Conservation (phyloP, 768 basidiomycete species). For the Myochromella boudieri region DNA sequence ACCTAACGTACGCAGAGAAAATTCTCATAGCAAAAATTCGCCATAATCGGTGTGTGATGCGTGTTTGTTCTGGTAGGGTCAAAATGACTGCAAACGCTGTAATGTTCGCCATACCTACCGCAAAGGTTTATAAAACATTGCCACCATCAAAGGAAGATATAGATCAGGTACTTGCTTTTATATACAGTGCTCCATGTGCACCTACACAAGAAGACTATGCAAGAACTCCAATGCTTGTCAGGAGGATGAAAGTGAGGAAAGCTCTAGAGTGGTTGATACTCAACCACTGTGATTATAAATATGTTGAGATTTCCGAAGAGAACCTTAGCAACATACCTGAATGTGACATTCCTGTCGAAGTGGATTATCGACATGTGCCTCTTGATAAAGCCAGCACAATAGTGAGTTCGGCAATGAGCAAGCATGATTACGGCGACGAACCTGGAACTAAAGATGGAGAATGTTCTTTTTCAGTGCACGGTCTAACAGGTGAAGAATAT, state of each 20-base stretch:
- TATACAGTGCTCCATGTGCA: conserved; percentile 27
- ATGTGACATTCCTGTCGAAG: conserved; percentile 23
- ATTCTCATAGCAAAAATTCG: conserved; percentile 23
- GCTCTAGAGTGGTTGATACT: conserved; percentile 36
- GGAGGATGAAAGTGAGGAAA: not conserved
- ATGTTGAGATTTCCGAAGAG: conserved; percentile 27
- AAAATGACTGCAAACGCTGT: conserved; percentile 31
- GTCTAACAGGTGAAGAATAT: conserved; percentile 9
- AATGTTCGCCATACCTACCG: conserved; percentile 23
- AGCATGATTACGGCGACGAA: conserved; percentile 24
- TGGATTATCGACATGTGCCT: conserved; percentile 12
- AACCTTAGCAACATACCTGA: conserved; percentile 23
- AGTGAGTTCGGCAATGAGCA: not conserved
- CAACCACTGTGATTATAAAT: conserved; percentile 33
- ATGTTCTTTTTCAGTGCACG: conserved; percentile 1
- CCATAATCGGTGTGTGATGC: conserved; percentile 27
- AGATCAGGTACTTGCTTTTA: conserved; percentile 30
- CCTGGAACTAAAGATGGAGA: conserved; percentile 4
- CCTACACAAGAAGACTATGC: conserved; percentile 26
- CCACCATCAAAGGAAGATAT: conserved; percentile 27
- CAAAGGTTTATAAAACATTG: conserved; percentile 24
- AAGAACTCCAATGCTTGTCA: conserved; percentile 1
- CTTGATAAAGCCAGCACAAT: not conserved
- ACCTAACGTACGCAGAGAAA: conserved; percentile 27
- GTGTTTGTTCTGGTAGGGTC: conserved; percentile 22